A percentile compares a stretch with the other conserved stretches of the same genome.
Evolutionary conservation across 345 rosid species (phyloP).

Genomic region (Eutrema japonicum): DNA sequence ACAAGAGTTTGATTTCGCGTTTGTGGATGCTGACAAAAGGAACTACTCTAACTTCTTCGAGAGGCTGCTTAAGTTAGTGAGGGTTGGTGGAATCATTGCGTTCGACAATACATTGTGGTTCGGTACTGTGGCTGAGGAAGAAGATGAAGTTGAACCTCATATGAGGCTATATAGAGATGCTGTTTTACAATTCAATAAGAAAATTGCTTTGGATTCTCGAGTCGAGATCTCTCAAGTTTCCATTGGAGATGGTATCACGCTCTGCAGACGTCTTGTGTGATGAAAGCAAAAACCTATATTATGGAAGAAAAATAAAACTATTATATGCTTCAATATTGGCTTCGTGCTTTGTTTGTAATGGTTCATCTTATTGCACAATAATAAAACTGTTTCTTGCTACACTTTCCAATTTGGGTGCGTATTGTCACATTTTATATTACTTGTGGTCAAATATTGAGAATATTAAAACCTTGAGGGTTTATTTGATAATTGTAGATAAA

Average conservation of each 20-base stretch:
- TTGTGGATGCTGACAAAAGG: constrained; percentile 60
- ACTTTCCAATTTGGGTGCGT: not conserved
- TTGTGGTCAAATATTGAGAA: not conserved
- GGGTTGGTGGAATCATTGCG: constrained; percentile 60
- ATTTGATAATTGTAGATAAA: constrained; percentile 18
- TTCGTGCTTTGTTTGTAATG: constrained; percentile 6
- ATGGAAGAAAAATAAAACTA: not conserved
- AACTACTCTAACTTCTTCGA: constrained; percentile 49
- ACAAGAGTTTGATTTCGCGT: constrained; percentile 54
- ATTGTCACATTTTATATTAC: not conserved
- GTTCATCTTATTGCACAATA: not conserved
- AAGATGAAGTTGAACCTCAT: constrained; percentile 36
- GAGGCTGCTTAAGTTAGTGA: constrained; percentile 51
- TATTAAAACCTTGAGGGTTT: constrained; percentile 15
- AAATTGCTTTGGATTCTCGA: constrained; percentile 51
- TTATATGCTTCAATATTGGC: constrained; percentile 4
- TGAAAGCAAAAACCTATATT: too few species aligned
- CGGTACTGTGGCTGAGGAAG: constrained; percentile 48
- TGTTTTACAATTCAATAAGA: constrained; percentile 47
- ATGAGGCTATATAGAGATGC: constrained; percentile 33
- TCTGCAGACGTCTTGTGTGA: constrained; percentile 49
- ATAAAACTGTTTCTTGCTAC: not conserved
- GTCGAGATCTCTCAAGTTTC: constrained; percentile 55
- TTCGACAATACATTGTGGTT: constrained; percentile 64
- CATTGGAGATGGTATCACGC: constrained; percentile 62